Conservation (phyloP, 2,329 filamentous ascomycete species). For the Pyricularia sp. region DNA sequence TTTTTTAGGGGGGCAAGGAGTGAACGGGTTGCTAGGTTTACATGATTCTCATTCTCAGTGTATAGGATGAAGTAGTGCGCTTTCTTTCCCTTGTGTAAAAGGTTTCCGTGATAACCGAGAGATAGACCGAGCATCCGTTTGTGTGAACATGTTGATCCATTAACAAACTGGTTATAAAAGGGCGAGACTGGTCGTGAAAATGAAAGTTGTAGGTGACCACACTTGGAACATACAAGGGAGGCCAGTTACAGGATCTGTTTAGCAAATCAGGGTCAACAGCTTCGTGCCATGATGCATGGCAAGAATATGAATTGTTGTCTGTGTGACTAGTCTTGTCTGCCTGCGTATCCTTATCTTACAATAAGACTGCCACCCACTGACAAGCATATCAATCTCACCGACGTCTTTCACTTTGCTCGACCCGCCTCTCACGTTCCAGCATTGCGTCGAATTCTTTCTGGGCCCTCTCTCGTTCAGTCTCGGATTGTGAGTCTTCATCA, state of each 20-base stretch:
- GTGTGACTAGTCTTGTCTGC: background rate
- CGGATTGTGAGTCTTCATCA: background rate
- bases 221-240: background rate
- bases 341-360: background rate
- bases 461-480: conserved; percentile 5
- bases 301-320: background rate
- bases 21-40: background rate
- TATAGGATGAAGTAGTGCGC: background rate
- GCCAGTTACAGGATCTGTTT: background rate
- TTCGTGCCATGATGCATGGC: background rate
- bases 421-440: conserved; percentile 14
- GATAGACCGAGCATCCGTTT: background rate
- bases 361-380: background rate
- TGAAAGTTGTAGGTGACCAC: background rate
- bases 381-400: conserved; percentile 1
- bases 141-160: background rate
- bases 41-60: background rate
- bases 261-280: background rate
- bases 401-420: conserved; percentile 8
- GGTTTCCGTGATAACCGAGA: background rate
- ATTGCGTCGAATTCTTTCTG: conserved; percentile 16
- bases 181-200: background rate
- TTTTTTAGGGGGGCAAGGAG: too few species aligned
- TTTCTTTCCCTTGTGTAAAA: background rate
- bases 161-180: background rate